These are phyloP conservation scores for Globisporangium alternatum DNA, from an alignment of 352 stramenopile genomes.

Conservation along the genomic window DNA sequence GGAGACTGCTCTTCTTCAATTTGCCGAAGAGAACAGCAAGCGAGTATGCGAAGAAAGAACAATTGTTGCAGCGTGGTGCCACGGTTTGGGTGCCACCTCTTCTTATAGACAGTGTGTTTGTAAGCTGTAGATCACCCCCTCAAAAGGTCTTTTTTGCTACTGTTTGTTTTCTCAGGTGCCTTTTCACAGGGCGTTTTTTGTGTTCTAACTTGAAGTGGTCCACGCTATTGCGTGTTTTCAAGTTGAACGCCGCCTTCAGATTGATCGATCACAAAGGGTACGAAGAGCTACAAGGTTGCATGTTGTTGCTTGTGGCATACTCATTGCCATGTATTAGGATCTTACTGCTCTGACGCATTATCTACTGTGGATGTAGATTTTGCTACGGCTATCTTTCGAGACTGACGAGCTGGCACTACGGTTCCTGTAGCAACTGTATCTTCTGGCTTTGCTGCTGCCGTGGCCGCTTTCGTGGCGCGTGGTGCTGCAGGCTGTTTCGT, in stretches of 20 bases:
- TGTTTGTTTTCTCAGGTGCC: slow-evolving; percentile 14
- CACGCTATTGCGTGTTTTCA: slow-evolving; percentile 1
- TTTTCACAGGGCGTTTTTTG: slow-evolving; percentile 10
- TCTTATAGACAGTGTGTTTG: slow-evolving; percentile 28
- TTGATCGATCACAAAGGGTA: too few species aligned
- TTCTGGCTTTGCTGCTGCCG: background rate
- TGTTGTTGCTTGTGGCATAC: background rate
- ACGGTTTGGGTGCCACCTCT: slow-evolving; percentile 27
- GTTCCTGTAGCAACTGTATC: background rate
- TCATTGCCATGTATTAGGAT: background rate
- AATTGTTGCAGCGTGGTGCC: slow-evolving; percentile 8
- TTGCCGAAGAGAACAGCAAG: slow-evolving; percentile 9
- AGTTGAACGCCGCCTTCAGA: background rate
- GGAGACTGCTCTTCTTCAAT: too few species aligned
- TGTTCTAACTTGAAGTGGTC: slow-evolving; percentile 4
- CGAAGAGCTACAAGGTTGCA: background rate
- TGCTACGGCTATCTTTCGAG: background rate
- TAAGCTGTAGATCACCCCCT: slow-evolving; percentile 14
- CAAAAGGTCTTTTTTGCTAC: slow-evolving; percentile 13
- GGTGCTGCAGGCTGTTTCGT: background rate
- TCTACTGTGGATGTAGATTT: background rate
- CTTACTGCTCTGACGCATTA: background rate
- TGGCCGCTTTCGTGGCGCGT: background rate
- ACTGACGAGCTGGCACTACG: background rate
- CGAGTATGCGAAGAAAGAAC: slow-evolving; percentile 20